Base-by-base conservation (phyloP, 208 protist species). In the Crithidia sp. region DNA sequence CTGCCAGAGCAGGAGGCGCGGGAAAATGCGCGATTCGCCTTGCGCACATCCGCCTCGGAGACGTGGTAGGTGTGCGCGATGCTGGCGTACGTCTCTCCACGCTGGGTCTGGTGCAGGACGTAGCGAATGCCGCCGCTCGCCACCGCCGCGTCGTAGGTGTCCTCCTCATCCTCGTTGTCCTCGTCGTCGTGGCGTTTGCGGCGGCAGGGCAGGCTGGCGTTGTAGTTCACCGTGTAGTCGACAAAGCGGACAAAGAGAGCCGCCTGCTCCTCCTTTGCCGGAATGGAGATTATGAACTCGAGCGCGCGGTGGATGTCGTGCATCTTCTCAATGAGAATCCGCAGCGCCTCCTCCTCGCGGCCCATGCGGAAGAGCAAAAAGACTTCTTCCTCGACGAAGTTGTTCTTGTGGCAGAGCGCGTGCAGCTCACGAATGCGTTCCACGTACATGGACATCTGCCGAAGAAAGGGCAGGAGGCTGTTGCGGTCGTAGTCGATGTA, bases 331-430 rank as follows among this genome's bases (percentile, higher is more conserved):
- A 96, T 79, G 41, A 96, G 79, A n/a, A 93, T 74, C 41, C 77
- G 78, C 54, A 96, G 71, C 17, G 87, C 88, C 75, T 96, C 89
- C 57, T 93, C 87, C 72, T 94, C 87, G 59, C 83, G 84, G 12
- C 91, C 91, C 79, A 96, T 90, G 52, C 87, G 82, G 41, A 82
- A 77, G 28, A 94, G 67, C 4, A 96, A 59, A 66, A 94, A 92
- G n/a, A 90, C 79, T 65, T 85, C 81, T 57, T 86, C 88, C 50
- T 96, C 91, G 28, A 87, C 62, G 40, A 89, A 71, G 47, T 87
- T 72, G 49, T 88, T 69, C 60, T 89, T 87, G 67, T 76, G 73
- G 71, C 91, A 96, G 37, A 96, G 68, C 19, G 80, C 86, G 60
- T 91, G 87, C 63, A 94, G 78, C 49, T 91, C 91, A 43, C 85